phyloP scores from a whole-genome alignment of 805 yeast species.

The Clavispora fructus region DNA sequence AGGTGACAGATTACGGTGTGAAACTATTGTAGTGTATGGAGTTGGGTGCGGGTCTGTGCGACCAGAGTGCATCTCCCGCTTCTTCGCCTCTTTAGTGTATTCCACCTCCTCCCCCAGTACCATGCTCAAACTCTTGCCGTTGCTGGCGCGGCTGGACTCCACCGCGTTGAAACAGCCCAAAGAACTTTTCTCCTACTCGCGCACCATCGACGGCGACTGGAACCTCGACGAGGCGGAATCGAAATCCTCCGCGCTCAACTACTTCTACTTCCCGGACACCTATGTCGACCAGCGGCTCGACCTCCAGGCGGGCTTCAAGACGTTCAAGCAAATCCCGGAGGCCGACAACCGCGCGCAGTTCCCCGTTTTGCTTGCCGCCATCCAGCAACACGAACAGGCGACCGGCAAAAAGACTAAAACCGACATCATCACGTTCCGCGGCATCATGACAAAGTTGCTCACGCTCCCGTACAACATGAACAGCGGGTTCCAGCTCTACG shows the following conservation, averaged over 20 bases:
- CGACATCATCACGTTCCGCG: constrained; percentile 80
- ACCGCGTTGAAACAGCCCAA: constrained; percentile 81
- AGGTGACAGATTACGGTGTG: no score
- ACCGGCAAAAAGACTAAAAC: constrained; percentile 44
- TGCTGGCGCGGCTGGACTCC: constrained; percentile 48
- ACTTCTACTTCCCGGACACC: constrained; percentile 77
- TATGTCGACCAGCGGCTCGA: constrained; percentile 57
- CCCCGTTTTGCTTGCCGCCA: constrained; percentile 50
- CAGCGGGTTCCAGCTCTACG: constrained; percentile 56
- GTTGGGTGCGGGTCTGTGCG: no score
- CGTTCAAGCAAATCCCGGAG: constrained; percentile 54
- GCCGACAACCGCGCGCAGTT: constrained; percentile 51
- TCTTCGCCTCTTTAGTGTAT: no score
- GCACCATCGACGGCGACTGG: constrained; percentile 48
- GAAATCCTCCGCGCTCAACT: constrained; percentile 52
- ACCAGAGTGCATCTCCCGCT: no score
- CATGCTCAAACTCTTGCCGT: constrained; percentile 34
- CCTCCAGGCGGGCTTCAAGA: constrained; percentile 57
- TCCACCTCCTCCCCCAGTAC: no score
- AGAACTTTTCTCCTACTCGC: constrained; percentile 65
- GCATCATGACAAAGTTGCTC: constrained; percentile 70
- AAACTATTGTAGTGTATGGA: no score
- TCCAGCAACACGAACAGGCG: constrained; percentile 50
- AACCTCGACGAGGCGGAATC: constrained; percentile 35
- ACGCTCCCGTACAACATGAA: constrained; percentile 56